These are phyloP conservation scores for Hemerocallis citrina DNA, from an alignment of 106 monocot genomes.

Conservation along the genomic window DNA sequence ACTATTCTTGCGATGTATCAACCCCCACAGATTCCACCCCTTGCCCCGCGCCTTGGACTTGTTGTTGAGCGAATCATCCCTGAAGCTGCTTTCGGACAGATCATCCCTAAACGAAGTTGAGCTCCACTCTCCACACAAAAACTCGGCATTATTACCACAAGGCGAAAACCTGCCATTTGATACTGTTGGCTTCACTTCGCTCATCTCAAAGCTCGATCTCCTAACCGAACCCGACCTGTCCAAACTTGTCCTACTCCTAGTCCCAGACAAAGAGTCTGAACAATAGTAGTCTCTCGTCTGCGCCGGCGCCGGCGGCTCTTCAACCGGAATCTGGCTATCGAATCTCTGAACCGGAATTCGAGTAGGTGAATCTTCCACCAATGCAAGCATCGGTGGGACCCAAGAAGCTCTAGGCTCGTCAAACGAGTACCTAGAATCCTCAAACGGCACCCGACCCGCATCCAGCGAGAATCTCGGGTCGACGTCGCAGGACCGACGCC, in stretches of 20 bases:
- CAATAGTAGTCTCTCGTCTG: slow-evolving; percentile 88
- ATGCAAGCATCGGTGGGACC: slow-evolving; percentile 66
- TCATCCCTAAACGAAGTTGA: slow-evolving; percentile 39
- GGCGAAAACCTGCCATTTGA: slow-evolving; percentile 30
- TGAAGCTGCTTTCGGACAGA: slow-evolving; percentile 37
- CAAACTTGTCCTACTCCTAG: slow-evolving; percentile 55
- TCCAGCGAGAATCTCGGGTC: slow-evolving; percentile 87
- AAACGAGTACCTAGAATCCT: slow-evolving; percentile 48
- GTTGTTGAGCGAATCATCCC: slow-evolving; percentile 26
- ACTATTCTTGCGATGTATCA: slow-evolving; percentile 55
- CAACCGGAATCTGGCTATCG: slow-evolving; percentile 83
- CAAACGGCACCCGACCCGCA: slow-evolving; percentile 53
- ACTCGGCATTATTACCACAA: slow-evolving; percentile 34
- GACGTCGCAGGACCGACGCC: slow-evolving; percentile 63
- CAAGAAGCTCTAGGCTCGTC: slow-evolving; percentile 82
- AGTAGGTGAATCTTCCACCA: slow-evolving; percentile 45
- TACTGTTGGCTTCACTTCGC: slow-evolving; percentile 10
- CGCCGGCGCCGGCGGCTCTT: slow-evolving; percentile 61
- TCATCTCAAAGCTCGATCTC: slow-evolving; percentile 23
- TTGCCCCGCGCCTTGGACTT: slow-evolving; percentile 76
- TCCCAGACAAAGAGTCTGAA: slow-evolving; percentile 38
- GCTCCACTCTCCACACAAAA: slow-evolving; percentile 36
- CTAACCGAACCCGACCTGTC: slow-evolving; percentile 57
- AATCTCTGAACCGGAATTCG: slow-evolving; percentile 49
- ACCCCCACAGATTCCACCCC: slow-evolving; percentile 71